Evolutionary conservation across 2,329 filamentous ascomycete genomes (phyloP), one percentile per base, ranked within the genome.

Genomic region (Calonectria honghensis): DNA sequence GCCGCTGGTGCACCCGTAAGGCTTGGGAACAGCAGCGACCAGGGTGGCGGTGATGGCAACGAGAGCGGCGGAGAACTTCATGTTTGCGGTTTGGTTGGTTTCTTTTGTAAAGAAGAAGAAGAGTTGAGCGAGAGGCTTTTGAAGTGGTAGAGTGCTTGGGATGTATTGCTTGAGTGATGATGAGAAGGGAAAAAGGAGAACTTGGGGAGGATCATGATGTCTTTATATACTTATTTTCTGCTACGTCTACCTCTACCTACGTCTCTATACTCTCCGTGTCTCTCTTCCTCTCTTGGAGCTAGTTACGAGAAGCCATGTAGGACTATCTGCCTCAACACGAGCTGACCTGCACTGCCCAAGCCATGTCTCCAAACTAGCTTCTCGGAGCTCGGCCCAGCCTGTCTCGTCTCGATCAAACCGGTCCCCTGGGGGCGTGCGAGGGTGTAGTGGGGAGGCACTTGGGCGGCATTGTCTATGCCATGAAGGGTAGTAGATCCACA

Each of bases 11-110:
- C 85, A 86, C 18, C 31, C 48, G 6, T 57, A 39, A 39, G 63
- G 14, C 18, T 39, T 64, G 67, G 75, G 75, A 24, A 75, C 41
- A 2, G 79, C 78, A 48, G 78, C 68, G 20, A 76, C 78, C 64
- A 78, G 54, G 27, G 78, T 75, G 59, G 79, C 79, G 72, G 83
- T 52, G 66, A 80, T 68, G 39, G 79, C 66, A 52, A 77, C 65
- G 74, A 74, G 20, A 73, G 80, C 41, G 39, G 74, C 59, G 73
- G 79, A 68, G 80, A 83, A 79, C 82, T 84, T 82, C 83, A 84
- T 84, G 64, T 69, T 83, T 79, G 73, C 52, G 70, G 45, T 61
- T 51, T 48, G 48, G 35, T 67, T 35, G 39, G 32, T 39, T 54
- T 45, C 18, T 27, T n/a, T 61, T 24, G 48, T 35, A 27, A 72